phyloP scores from a whole-genome alignment of 495 filamentous ascomycete species.

The Penicillium canescens region DNA sequence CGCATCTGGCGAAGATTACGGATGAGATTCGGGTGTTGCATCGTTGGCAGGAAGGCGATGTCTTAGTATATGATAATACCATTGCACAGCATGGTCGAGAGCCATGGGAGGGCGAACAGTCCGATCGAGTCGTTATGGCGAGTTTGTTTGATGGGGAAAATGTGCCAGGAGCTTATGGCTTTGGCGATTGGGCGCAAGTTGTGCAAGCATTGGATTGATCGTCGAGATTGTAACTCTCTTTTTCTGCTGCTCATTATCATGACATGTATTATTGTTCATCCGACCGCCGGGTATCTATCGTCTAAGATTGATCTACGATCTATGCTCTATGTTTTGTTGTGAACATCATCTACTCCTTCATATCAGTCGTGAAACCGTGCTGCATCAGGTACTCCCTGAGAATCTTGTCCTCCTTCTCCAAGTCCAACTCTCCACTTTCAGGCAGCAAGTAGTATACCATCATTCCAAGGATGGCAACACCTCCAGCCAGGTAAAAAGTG shows the following conservation, averaged over 20 bases:
- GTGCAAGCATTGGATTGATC: conserved; percentile 36
- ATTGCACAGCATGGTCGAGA: conserved; percentile 49
- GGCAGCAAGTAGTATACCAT: conserved; percentile 34
- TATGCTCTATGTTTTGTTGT: no score
- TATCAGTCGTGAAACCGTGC: conserved; percentile 18
- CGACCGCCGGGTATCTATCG: no score
- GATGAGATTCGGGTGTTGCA: conserved; percentile 50
- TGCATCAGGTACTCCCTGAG: conserved; percentile 26
- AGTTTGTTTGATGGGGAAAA: conserved; percentile 43
- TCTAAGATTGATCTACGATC: no score
- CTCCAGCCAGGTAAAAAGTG: conserved; percentile 36
- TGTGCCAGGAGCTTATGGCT: conserved; percentile 45
- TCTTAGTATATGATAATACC: conserved; percentile 48
- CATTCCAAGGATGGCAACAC: conserved; percentile 29
- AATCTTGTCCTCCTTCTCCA: conserved; percentile 31
- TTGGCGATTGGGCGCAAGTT: conserved; percentile 46
- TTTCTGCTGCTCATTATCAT: no score
- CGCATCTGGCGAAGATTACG: conserved; percentile 45
- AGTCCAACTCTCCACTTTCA: conserved; percentile 31
- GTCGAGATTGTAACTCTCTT: not conserved
- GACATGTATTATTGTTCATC: no score
- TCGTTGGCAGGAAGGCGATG: conserved; percentile 40
- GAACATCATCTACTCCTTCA: not conserved
- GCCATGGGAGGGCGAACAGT: conserved; percentile 47
- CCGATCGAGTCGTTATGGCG: conserved; percentile 44